Conservation (phyloP, 306 rosid species). For the Citrullus colocynthis region DNA sequence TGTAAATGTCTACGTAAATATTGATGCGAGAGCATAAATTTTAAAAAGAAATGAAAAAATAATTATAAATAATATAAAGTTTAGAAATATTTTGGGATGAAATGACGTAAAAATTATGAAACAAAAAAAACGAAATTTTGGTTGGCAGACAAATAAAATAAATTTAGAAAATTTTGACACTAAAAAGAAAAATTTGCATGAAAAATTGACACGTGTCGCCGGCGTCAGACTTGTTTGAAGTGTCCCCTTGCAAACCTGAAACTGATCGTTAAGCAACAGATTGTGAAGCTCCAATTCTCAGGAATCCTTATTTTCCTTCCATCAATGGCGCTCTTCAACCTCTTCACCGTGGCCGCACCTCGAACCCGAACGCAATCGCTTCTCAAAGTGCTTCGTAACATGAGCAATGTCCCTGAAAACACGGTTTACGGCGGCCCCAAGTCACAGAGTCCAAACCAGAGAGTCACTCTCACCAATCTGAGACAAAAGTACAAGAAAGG, state of each 20-base stretch:
- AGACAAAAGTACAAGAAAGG: constrained; percentile 39
- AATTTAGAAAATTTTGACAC: no score
- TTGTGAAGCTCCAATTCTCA: background rate
- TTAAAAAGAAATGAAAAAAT: no score
- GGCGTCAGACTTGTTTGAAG: background rate
- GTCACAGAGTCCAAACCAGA: constrained; percentile 28
- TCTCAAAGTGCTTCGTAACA: constrained; percentile 18
- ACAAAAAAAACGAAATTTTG: no score
- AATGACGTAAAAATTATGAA: no score
- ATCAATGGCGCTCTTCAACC: constrained; percentile 14
- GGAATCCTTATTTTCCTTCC: background rate
- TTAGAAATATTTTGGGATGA: no score
- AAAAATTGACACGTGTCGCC: background rate
- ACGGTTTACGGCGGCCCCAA: constrained; percentile 71
- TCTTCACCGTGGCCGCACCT: constrained; percentile 14
- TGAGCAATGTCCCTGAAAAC: constrained; percentile 75
- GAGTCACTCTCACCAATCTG: constrained; percentile 49
- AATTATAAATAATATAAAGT: no score
- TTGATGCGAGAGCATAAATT: no score
- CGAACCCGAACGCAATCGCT: background rate
- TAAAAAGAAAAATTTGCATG: background rate
- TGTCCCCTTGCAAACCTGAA: background rate
- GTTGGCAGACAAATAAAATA: no score
- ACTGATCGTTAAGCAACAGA: background rate
- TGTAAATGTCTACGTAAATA: no score